phyloP scores from a whole-genome alignment of 176 grass and related monocot genomes.

The Paspalum notatum region DNA sequence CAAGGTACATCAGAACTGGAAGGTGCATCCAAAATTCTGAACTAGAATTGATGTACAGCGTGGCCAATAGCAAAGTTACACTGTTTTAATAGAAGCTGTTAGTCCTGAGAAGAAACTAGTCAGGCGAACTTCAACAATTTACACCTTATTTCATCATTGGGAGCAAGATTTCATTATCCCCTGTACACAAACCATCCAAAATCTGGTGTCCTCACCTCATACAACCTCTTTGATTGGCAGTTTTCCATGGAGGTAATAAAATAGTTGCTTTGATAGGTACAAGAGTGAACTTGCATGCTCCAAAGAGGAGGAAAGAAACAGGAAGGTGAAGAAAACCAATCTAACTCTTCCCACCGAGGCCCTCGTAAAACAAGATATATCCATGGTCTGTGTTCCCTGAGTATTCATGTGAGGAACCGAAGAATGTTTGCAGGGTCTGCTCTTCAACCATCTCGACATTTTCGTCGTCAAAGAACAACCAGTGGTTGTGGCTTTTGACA shows the following conservation, averaged over 20 bases:
- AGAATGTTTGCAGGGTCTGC: constrained; percentile 82
- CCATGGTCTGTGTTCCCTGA: constrained; percentile 98
- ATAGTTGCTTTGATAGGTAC: constrained; percentile 51
- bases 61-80: constrained; percentile 33
- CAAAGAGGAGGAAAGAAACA: constrained; percentile 33
- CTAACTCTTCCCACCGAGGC: constrained; percentile 71
- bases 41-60: constrained; percentile 45
- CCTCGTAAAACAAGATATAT: constrained; percentile 98
- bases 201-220: constrained; percentile 46
- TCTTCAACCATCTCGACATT: constrained; percentile 97
- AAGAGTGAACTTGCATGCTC: constrained; percentile 54
- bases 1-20: constrained; percentile 25
- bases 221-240: constrained; percentile 44
- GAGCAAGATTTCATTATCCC: constrained; percentile 52
- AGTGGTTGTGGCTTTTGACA: constrained; percentile 93
- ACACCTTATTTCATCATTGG: constrained; percentile 60
- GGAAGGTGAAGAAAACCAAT: constrained; percentile 31
- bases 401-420: constrained; percentile 93
- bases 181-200: constrained; percentile 76
- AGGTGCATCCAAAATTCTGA: constrained; percentile 6
- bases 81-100: constrained; percentile 35
- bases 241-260: constrained; percentile 54
- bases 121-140: constrained; percentile 43
- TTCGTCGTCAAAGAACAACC: constrained; percentile 98
- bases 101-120: constrained; percentile 24